These are phyloP conservation scores for Suillus bovinus DNA, from an alignment of 768 basidiomycete species.

Conservation along the genomic window DNA sequence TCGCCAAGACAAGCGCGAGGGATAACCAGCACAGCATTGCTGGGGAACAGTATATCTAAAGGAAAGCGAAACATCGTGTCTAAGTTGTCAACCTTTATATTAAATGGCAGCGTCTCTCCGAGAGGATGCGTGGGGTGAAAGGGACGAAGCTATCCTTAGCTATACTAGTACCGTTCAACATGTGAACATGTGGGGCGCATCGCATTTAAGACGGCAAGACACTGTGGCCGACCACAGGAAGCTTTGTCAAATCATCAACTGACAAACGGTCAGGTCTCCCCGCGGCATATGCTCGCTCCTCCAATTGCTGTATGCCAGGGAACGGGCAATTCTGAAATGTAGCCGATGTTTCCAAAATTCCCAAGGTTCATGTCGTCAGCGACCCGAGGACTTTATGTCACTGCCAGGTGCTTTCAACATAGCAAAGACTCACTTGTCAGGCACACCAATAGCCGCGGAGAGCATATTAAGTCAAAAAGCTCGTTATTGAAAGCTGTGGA, in stretches of 20 bases:
- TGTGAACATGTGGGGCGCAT: background rate
- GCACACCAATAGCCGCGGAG: background rate
- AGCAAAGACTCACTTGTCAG: background rate
- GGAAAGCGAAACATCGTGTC: background rate
- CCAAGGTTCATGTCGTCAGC: background rate
- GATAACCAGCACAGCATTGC: background rate
- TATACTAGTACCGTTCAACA: background rate
- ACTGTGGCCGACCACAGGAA: too few species aligned
- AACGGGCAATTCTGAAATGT: background rate
- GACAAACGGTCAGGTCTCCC: too few species aligned
- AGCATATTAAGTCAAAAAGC: background rate
- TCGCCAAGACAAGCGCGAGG: background rate
- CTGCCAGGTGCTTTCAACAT: background rate
- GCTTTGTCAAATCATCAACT: background rate
- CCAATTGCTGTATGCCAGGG: background rate
- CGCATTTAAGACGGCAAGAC: too few species aligned
- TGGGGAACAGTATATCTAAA: background rate
- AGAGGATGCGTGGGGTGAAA: background rate
- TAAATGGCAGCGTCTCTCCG: background rate
- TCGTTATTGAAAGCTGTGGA: background rate
- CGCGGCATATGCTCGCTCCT: too few species aligned
- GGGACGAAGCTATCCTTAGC: background rate
- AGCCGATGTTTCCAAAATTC: background rate
- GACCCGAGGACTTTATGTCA: background rate
- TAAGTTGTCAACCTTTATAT: background rate